phyloP scores from a whole-genome alignment of 257 asterid genomes.

The Solanum sejunctum region DNA sequence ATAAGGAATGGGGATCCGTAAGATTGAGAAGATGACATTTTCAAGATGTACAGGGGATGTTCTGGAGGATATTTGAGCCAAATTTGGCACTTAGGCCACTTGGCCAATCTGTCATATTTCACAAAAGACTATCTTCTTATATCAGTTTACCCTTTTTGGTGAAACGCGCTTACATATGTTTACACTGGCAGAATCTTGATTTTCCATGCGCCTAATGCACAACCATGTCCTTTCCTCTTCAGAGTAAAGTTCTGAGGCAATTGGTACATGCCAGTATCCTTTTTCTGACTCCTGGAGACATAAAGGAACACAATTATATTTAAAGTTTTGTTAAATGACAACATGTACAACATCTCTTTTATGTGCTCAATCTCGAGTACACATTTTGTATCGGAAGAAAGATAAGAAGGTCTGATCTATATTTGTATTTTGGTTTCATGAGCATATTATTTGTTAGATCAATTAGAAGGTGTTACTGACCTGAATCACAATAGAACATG shows the following conservation, averaged over 20 bases:
- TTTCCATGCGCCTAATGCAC: conserved; percentile 41
- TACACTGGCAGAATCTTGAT: conserved; percentile 16
- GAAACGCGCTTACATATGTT: conserved; percentile 22
- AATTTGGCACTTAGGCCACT: not conserved
- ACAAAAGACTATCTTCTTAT: not conserved
- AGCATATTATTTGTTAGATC: not conserved
- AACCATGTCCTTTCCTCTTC: conserved; percentile 65
- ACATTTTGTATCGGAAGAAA: not conserved
- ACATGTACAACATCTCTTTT: not conserved
- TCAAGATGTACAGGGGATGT: not conserved
- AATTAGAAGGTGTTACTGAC: conserved; percentile 16
- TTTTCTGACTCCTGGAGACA: conserved; percentile 56
- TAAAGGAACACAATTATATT: not conserved
- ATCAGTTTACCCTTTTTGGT: not conserved
- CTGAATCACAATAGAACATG: conserved; percentile 83
- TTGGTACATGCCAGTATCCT: conserved; percentile 88
- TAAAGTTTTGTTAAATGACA: not conserved
- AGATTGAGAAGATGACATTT: not conserved
- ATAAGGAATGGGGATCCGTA: not conserved
- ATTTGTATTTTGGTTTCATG: not conserved
- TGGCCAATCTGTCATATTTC: not conserved
- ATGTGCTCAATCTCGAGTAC: not conserved
- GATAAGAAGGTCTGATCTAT: not conserved
- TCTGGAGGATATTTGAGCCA: not conserved
- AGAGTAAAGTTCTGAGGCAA: conserved; percentile 39